A percentile compares a stretch with the other conserved stretches of the same genome.
These are phyloP conservation scores for Hypoxylon sp. DNA, from an alignment of 2,329 filamentous ascomycete species.

Conservation along the genomic window DNA sequence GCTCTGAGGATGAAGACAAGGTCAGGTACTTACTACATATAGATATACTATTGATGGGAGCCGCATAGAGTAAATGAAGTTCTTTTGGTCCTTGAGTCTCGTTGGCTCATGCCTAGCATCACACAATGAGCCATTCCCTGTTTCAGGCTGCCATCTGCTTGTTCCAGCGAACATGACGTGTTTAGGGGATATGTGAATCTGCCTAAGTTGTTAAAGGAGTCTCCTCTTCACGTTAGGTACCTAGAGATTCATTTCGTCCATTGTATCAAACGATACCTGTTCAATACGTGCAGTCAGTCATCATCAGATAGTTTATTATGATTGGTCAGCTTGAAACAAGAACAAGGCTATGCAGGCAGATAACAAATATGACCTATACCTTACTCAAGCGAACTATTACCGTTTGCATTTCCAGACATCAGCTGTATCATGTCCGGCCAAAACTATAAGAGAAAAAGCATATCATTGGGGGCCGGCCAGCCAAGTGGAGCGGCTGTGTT, in stretches of 20 bases:
- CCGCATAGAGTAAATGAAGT: too few relatives aligned
- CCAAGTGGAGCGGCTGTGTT: constrained; percentile 27
- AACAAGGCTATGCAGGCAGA: neutral
- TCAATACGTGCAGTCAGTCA: neutral
- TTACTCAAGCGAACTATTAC: neutral
- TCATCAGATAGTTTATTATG: neutral
- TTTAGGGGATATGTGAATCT: neutral
- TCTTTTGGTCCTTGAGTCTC: neutral
- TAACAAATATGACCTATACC: neutral
- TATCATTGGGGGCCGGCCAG: constrained; percentile 26
- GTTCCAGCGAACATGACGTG: neutral
- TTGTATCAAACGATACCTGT: too few relatives aligned
- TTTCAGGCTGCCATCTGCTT: neutral
- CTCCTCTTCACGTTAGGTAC: too few relatives aligned
- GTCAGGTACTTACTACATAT: too few relatives aligned
- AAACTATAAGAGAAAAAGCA: constrained; percentile 5
- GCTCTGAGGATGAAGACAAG: neutral
- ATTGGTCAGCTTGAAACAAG: neutral
- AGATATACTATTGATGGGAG: too few relatives aligned
- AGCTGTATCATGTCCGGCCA: constrained; percentile 11
- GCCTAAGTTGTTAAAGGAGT: neutral
- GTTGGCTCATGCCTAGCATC: neutral
- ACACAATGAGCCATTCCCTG: neutral
- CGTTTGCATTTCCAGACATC: constrained; percentile 14
- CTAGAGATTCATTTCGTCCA: too few relatives aligned